phyloP scores from a whole-genome alignment of 495 filamentous ascomycete genomes.

The Hypoxylon intermedium region DNA sequence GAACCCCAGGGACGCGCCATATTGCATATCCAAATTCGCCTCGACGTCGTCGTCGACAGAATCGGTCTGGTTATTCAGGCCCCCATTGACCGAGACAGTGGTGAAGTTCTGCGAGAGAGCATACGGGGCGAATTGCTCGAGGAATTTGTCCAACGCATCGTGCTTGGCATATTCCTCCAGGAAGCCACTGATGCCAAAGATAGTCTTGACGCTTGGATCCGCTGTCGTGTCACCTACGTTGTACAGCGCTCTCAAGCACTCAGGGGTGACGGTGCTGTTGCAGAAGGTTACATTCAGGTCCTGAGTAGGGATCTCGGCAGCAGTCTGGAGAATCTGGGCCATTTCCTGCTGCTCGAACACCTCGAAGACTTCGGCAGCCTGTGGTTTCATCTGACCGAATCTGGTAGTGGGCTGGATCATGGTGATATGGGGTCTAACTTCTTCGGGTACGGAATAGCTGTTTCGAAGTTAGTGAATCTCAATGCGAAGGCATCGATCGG shows the following conservation, averaged over 20 bases:
- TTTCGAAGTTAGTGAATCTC: constrained; percentile 22
- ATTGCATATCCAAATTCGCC: constrained; percentile 80
- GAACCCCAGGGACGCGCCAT: constrained; percentile 62
- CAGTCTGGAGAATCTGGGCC: constrained; percentile 1
- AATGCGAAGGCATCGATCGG: constrained; percentile 1
- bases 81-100: constrained; percentile 67
- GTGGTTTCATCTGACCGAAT: constrained; percentile 50
- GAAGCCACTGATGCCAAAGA: constrained; percentile 56
- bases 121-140: constrained; percentile 57
- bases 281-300: constrained; percentile 49
- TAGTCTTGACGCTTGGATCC: constrained; percentile 54
- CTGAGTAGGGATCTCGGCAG: constrained; percentile 28
- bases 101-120: constrained; percentile 64
- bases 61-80: constrained; percentile 54
- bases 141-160: constrained; percentile 61
- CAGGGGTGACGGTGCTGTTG: constrained; percentile 60
- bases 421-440: constrained; percentile 64
- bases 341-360: constrained; percentile 28
- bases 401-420: constrained; percentile 72
- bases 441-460: constrained; percentile 67
- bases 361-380: constrained; percentile 10
- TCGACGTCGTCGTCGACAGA: constrained; percentile 58
- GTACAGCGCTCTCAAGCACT: constrained; percentile 67
- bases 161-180: constrained; percentile 67
- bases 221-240: constrained; percentile 61